These are phyloP conservation scores for Eucalyptus curtisii DNA, from an alignment of 345 rosid species.

Conservation along the genomic window DNA sequence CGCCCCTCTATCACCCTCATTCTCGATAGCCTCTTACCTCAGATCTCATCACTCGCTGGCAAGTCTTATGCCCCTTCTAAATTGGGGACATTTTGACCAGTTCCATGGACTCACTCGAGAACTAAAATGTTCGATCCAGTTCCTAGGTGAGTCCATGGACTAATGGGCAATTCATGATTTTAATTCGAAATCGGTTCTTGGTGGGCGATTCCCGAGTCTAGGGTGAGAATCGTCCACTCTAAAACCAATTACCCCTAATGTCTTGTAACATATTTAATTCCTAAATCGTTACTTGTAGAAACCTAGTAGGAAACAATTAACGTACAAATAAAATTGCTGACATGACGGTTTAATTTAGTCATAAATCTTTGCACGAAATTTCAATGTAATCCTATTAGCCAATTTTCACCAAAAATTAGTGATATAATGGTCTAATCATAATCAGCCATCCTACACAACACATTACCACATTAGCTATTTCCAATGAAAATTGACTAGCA, in stretches of 20 bases:
- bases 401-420: neutral
- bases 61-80: neutral
- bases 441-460: rapidly evolving
- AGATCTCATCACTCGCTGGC: rapidly evolving
- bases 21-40: rapidly evolving
- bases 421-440: neutral
- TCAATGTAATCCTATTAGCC: neutral
- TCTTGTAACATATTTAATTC: neutral
- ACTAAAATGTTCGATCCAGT: rapidly evolving
- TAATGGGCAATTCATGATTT: neutral
- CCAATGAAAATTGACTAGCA: too few relatives aligned
- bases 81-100: neutral
- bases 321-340: neutral
- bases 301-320: neutral
- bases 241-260: neutral
- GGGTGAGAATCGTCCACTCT: neutral
- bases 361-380: neutral
- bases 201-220: rapidly evolving
- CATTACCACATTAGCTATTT: neutral
- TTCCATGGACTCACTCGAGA: rapidly evolving
- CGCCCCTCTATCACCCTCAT: neutral
- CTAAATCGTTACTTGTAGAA: neutral
- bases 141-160: neutral
- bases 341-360: rapidly evolving
- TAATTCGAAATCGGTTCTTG: rapidly evolving